These are phyloP conservation scores for Echites panduratus DNA, from an alignment of 257 asterid genomes.

Conservation along the genomic window DNA sequence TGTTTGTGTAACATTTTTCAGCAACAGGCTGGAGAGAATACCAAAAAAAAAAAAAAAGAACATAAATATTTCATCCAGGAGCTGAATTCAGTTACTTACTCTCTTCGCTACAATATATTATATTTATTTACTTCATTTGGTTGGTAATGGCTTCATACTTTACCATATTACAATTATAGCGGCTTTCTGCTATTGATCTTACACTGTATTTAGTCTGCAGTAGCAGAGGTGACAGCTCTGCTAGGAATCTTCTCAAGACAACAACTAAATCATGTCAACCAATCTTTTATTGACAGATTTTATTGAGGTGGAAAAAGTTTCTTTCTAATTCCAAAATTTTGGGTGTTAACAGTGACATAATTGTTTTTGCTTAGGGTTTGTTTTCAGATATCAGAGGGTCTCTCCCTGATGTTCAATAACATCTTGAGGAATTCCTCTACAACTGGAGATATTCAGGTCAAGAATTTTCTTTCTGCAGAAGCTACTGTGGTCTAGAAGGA, in stretches of 20 bases:
- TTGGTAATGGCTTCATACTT: no score
- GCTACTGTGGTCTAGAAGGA: slow-evolving; percentile 23
- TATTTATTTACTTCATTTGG: no score
- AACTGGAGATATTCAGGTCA: slow-evolving; percentile 51
- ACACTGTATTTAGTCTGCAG: no score
- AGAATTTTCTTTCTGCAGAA: slow-evolving; percentile 33
- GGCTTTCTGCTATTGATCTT: no score
- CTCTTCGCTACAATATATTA: no score
- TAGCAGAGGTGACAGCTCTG: no score
- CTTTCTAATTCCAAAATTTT: not conserved
- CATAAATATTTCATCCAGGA: no score
- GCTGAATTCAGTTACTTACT: no score
- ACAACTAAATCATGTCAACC: not conserved
- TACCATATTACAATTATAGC: no score
- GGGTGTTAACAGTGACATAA: not conserved
- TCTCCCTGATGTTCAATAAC: slow-evolving; percentile 38
- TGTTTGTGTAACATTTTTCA: no score
- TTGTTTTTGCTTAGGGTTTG: slow-evolving; percentile 39
- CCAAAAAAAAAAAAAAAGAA: no score
- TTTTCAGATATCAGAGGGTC: slow-evolving; percentile 55
- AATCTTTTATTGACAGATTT: not conserved
- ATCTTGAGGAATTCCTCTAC: slow-evolving; percentile 63
- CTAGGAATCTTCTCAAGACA: not conserved
- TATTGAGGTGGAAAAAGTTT: not conserved
- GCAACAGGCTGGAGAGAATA: no score